phyloP scores from a whole-genome alignment of 169 alveolate species.

The Plasmodium berghei region DNA sequence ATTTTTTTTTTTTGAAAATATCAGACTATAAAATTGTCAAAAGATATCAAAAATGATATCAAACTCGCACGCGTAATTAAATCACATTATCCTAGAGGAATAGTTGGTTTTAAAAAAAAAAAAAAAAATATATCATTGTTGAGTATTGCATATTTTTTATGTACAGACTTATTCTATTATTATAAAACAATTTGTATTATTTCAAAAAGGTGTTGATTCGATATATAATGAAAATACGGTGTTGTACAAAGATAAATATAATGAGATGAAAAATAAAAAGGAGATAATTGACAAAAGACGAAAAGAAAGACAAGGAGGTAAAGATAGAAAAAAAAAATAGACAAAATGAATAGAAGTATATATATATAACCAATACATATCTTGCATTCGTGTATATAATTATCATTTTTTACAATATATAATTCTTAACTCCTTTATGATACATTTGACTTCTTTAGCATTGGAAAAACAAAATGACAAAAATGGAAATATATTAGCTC shows the following conservation, averaged over 20 bases:
- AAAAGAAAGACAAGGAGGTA: conserved; percentile 62
- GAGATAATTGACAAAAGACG: conserved; percentile 20
- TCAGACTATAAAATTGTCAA: conserved; percentile 49
- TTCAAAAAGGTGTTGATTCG: conserved; percentile 47
- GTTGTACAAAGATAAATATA: conserved; percentile 42
- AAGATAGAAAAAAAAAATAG: not conserved
- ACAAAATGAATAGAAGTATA: no score
- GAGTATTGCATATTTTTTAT: not conserved
- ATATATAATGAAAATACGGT: conserved; percentile 59
- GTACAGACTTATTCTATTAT: not conserved
- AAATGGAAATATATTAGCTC: not conserved
- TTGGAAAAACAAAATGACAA: not conserved
- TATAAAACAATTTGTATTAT: not conserved
- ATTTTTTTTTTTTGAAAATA: no score
- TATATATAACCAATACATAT: not conserved
- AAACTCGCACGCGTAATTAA: conserved; percentile 60
- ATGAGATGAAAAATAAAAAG: conserved; percentile 31
- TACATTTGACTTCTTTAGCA: not conserved
- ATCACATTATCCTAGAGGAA: conserved; percentile 75
- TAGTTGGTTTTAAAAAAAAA: conserved; percentile 49
- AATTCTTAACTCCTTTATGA: not conserved
- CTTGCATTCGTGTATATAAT: not conserved
- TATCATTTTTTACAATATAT: not conserved
- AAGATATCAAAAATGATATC: conserved; percentile 55
- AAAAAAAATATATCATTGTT: not conserved